These are phyloP conservation scores for Telopea speciosissima DNA, from an alignment of 177 flowering plant species.

Conservation along the genomic window DNA sequence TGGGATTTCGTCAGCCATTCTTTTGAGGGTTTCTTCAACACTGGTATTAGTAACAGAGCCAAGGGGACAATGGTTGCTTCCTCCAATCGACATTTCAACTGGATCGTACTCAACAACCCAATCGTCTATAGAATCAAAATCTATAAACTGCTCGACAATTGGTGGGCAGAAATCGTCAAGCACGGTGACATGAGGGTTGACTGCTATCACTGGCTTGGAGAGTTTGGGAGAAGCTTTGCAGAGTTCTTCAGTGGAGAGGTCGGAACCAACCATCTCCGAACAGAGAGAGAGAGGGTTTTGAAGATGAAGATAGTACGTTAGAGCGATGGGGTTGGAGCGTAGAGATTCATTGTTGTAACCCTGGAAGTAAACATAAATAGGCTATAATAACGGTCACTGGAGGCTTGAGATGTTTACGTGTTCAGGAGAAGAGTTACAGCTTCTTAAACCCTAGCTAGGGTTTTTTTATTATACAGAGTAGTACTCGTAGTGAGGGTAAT, in stretches of 20 bases:
- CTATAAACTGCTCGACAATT: constrained; percentile 35
- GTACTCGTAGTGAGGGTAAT: too few species aligned
- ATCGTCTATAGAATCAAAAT: constrained; percentile 39
- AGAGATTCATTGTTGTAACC: not conserved
- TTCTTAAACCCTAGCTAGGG: too few species aligned
- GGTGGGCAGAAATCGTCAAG: constrained; percentile 13
- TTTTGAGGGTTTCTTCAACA: not conserved
- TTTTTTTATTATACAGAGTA: too few species aligned
- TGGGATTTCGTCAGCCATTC: not conserved
- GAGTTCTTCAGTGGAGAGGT: constrained; percentile 16
- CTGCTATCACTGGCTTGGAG: constrained; percentile 9
- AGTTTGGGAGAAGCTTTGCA: constrained; percentile 10
- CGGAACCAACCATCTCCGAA: constrained; percentile 29
- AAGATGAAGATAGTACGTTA: not conserved
- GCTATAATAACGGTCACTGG: too few species aligned
- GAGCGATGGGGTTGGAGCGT: not conserved
- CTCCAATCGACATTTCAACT: constrained; percentile 11
- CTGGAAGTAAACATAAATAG: too few species aligned
- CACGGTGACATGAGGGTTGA: constrained; percentile 10
- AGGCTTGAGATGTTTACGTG: too few species aligned
- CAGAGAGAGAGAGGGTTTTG: not conserved
- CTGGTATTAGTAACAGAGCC: not conserved
- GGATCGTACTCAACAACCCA: constrained; percentile 24
- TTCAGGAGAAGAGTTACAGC: too few species aligned
- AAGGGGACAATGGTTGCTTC: constrained; percentile 11